These are phyloP conservation scores for Auricularia heimuer DNA, from an alignment of 768 basidiomycete species.

Conservation along the genomic window DNA sequence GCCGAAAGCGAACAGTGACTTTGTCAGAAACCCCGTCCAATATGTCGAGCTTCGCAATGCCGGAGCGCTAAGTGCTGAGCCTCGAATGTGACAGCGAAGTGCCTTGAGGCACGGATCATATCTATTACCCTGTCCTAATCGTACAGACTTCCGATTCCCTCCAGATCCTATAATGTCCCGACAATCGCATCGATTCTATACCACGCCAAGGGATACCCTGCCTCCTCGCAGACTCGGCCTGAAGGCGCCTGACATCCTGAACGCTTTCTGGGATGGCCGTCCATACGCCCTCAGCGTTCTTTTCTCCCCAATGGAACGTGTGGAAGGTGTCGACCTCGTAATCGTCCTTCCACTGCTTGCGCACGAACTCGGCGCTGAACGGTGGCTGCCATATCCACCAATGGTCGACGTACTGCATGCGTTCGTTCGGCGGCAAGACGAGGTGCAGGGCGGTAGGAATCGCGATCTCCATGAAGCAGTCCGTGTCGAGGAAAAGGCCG, in stretches of 20 bases:
- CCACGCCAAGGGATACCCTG: slow-evolving; percentile 18
- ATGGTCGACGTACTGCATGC: slow-evolving; percentile 39
- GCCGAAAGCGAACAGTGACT: no score
- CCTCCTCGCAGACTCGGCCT: slow-evolving; percentile 29
- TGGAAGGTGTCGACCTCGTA: slow-evolving; percentile 44
- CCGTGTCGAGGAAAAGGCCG: slow-evolving; percentile 35
- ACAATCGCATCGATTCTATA: no score
- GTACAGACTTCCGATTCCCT: no score
- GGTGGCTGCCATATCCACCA: slow-evolving; percentile 43
- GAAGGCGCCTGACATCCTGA: slow-evolving; percentile 26
- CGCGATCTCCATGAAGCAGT: slow-evolving; percentile 42
- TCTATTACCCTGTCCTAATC: no score
- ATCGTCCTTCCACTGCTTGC: slow-evolving; percentile 35
- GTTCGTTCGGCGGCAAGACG: slow-evolving; percentile 28
- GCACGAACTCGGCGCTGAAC: slow-evolving; percentile 36
- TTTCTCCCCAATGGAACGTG: slow-evolving; percentile 41
- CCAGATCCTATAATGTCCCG: no score
- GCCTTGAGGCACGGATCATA: no score
- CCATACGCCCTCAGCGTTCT: slow-evolving; percentile 25
- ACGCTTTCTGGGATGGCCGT: slow-evolving; percentile 25
- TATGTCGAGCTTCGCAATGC: no score
- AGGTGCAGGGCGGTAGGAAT: slow-evolving; percentile 37
- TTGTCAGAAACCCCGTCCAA: no score
- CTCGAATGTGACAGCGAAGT: no score
- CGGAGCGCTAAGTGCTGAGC: no score